Evolutionary conservation across 768 basidiomycete species (phyloP).

Genomic region (Gyrodon lividus): DNA sequence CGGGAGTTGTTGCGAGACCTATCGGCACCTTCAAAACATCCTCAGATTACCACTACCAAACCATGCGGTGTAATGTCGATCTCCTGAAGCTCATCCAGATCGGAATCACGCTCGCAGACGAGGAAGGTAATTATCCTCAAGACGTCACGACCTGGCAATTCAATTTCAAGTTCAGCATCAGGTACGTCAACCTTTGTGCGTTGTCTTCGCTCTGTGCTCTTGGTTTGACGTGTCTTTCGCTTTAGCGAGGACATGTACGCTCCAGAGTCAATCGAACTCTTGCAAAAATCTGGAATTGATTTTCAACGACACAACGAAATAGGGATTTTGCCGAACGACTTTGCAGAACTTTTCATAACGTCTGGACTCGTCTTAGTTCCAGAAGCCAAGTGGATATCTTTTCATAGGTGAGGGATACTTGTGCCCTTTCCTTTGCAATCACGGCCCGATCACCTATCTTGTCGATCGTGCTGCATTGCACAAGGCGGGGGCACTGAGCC

Average conservation of each 20-base stretch:
- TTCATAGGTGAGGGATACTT: constrained; percentile 76
- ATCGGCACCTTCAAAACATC: constrained; percentile 96
- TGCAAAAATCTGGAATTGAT: constrained; percentile 95
- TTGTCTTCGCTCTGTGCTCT: not conserved
- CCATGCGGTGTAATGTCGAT: constrained; percentile 99
- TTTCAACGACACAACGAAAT: constrained; percentile 91
- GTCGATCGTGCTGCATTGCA: not conserved
- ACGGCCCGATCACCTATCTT: not conserved
- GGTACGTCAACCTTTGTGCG: constrained; percentile 47
- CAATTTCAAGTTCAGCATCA: constrained; percentile 91
- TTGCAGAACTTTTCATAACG: constrained; percentile 96
- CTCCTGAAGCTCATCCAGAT: constrained; percentile 97
- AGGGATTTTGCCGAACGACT: constrained; percentile 90
- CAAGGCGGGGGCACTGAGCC: not conserved
- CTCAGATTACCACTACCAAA: constrained; percentile 99
- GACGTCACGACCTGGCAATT: constrained; percentile 98
- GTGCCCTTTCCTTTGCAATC: not conserved
- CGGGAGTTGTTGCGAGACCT: constrained; percentile 95
- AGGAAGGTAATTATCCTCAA: constrained; percentile 87
- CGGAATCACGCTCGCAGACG: constrained; percentile 91
- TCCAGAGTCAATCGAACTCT: constrained; percentile 92
- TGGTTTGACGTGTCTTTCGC: not conserved
- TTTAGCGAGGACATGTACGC: constrained; percentile 96
- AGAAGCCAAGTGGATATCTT: constrained; percentile 95
- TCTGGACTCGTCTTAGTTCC: constrained; percentile 87